Evolutionary conservation across 108 stramenopile species (phyloP), one percentile per base, ranked within the genome.

Genomic region (Cylindrotheca fusiformis): DNA sequence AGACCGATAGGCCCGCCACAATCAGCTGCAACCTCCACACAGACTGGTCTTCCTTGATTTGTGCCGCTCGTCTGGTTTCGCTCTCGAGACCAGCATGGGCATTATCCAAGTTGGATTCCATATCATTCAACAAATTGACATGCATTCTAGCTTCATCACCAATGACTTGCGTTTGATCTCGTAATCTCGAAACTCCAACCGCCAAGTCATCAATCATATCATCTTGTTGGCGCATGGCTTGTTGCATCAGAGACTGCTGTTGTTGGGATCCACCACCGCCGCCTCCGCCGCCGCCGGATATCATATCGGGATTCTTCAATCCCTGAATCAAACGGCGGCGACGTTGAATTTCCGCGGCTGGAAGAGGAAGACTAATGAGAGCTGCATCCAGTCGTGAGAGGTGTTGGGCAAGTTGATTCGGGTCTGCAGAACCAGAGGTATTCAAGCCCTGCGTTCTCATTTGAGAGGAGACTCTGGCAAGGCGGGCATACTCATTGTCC

Each of bases 121-220:
- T 96, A 27, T 92, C 88, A 53, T 84, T 77, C 63, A 96, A 65
- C 59, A 96, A 68, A 48, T 87, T 67, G 32, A 89, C 84, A 67
- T 96, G 95, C 72, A 93, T 73, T 14, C 67, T 62, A 6, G 92
- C 77, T 75, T 95, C 95, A 28, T 96, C 92, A 45, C 85, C 79
- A 75, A 96, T 94, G 33, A 86, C 21, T 32, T 73, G 62, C 3
- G 93, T 90, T 65, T 95, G 93, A 55, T 86, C 81, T 54, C 90
- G 80, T 24, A 96, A 77, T 10, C 95, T 72, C 28, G 80, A 84
- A 4, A 96, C 90, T 14, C 95, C 95, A 26, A 77, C 63, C 21
- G 92, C 91, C 2, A 96, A 76, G 62, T 96, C 95, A 57, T 86
- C 91, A 60, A 96, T 85, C 90, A 95, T 88, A 26, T 85, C 87